Conservation (phyloP, 148 eudicot genomes). For the Rhododendron vialii region DNA sequence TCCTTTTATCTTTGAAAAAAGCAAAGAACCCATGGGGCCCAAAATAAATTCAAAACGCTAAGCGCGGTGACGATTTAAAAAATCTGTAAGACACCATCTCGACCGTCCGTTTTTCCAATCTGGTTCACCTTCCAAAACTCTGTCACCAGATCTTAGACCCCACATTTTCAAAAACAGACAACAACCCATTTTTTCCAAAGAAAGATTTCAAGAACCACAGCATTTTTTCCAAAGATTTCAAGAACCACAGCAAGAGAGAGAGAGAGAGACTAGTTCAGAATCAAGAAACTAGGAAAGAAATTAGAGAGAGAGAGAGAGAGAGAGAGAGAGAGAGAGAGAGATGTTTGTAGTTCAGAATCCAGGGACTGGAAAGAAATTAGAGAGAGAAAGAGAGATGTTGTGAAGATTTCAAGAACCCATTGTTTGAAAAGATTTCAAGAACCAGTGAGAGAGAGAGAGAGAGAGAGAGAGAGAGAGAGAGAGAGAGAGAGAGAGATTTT, state of each 20-base stretch:
- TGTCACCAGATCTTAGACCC: background rate
- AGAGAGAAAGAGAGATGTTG: background rate
- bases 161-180: background rate
- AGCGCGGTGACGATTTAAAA: slow-evolving; percentile 14
- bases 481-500: background rate
- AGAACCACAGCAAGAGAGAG: slow-evolving; percentile 2
- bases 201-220: too few relatives aligned
- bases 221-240: background rate
- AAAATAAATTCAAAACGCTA: background rate
- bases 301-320: background rate
- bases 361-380: too few relatives aligned
- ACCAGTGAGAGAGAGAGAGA: background rate
- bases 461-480: background rate
- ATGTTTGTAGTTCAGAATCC: too few relatives aligned
- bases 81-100: slow-evolving; percentile 6
- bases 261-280: slow-evolving; percentile 10
- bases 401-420: too few relatives aligned
- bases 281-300: background rate
- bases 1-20: background rate
- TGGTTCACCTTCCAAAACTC: background rate
- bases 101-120: slow-evolving; percentile 10
- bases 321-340: background rate
- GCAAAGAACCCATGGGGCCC: background rate
- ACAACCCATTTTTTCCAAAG: too few relatives aligned
- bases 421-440: background rate